phyloP scores from a whole-genome alignment of 306 rosid species.

The Senna tora region DNA sequence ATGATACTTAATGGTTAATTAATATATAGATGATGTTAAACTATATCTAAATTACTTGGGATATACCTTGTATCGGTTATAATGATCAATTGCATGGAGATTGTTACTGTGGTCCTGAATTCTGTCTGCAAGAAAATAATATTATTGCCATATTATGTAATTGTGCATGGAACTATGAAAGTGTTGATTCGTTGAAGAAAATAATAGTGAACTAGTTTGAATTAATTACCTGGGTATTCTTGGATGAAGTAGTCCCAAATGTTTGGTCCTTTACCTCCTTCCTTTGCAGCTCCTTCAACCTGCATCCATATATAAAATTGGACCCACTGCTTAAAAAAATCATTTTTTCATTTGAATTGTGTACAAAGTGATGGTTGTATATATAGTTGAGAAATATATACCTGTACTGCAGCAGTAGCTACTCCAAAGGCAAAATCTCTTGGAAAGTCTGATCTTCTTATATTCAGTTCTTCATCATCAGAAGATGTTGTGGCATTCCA shows the following conservation, averaged over 20 bases:
- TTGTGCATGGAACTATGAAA: no score
- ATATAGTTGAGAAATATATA: no score
- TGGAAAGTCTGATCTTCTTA: not conserved
- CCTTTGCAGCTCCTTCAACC: slow-evolving; percentile 36
- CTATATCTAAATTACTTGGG: not conserved
- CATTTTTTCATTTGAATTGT: not conserved
- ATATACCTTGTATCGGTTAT: slow-evolving; percentile 25
- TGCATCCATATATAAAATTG: slow-evolving; percentile 11
- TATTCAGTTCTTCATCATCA: not conserved
- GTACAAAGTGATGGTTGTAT: no score
- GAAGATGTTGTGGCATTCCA: no score
- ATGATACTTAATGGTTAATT: no score
- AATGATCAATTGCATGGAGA: not conserved
- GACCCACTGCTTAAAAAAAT: no score
- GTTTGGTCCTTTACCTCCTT: slow-evolving; percentile 44
- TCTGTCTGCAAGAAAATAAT: not conserved
- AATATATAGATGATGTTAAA: not conserved
- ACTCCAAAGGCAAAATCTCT: not conserved
- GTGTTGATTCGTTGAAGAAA: not conserved
- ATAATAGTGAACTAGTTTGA: not conserved
- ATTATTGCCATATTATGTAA: not conserved
- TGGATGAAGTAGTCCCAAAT: slow-evolving; percentile 34
- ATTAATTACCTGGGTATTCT: slow-evolving; percentile 22
- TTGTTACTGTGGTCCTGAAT: not conserved
- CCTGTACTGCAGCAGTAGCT: not conserved